A percentile compares a stretch with the other conserved stretches of the same genome.
These are phyloP conservation scores for Suhomyces anneliseae DNA, from an alignment of 1,139 yeast species.

Conservation along the genomic window DNA sequence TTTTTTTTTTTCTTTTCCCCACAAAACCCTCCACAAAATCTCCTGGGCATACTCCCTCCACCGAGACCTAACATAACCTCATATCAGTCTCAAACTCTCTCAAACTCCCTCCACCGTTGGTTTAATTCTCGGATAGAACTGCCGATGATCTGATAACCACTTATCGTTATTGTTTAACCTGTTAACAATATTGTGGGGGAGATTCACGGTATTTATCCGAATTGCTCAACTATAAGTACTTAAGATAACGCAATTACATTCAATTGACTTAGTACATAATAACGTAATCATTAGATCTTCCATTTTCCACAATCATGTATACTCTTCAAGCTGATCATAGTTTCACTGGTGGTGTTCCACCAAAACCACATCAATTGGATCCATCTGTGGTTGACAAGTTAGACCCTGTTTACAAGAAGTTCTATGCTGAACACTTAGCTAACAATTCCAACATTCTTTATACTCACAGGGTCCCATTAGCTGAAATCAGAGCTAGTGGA, in stretches of 20 bases:
- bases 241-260: neutral
- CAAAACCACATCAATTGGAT: slow-evolving; percentile 27
- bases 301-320: neutral
- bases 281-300: neutral
- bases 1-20: too few relatives aligned
- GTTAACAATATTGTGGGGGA: too few relatives aligned
- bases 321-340: slow-evolving; percentile 20
- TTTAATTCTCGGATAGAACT: neutral
- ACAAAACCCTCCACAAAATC: too few relatives aligned
- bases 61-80: neutral
- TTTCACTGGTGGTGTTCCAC: slow-evolving; percentile 25
- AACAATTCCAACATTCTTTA: slow-evolving; percentile 35
- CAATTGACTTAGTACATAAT: neutral
- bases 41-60: neutral
- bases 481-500: slow-evolving; percentile 39
- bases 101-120: neutral
- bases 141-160: neutral
- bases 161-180: too few relatives aligned
- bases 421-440: slow-evolving; percentile 30
- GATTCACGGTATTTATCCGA: too few relatives aligned
- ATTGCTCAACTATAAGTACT: neutral
- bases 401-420: slow-evolving; percentile 38
- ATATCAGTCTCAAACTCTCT: neutral
- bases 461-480: slow-evolving; percentile 43
- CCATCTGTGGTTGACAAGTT: slow-evolving; percentile 22